These are phyloP conservation scores for Colletotrichum sp. DNA, from an alignment of 2,329 filamentous ascomycete genomes.

Conservation along the genomic window DNA sequence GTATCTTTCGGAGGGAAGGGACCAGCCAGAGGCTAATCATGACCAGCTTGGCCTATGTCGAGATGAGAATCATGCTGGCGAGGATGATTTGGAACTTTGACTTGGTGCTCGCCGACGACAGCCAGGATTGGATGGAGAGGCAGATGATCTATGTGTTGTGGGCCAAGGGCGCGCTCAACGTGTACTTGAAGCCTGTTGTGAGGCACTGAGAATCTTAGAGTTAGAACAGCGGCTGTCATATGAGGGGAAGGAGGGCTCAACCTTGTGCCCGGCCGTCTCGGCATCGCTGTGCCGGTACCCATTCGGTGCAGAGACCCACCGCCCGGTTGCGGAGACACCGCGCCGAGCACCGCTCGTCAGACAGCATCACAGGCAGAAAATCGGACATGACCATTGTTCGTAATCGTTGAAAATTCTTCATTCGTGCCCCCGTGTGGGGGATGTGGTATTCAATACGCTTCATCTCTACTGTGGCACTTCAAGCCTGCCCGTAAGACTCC, in stretches of 20 bases:
- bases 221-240: background rate
- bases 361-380: background rate
- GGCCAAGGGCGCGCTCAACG: conserved; percentile 7
- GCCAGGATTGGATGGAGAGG: conserved; percentile 37
- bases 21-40: background rate
- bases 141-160: conserved; percentile 7
- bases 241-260: background rate
- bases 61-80: conserved; percentile 53
- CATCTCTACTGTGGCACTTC: background rate
- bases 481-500: conserved; percentile 2
- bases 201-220: background rate
- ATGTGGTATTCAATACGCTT: conserved; percentile 18
- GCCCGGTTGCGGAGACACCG: background rate
- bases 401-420: background rate
- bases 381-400: background rate
- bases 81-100: conserved; percentile 53
- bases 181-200: conserved; percentile 5
- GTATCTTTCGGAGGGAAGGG: background rate
- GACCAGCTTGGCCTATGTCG: conserved; percentile 45
- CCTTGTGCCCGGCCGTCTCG: background rate
- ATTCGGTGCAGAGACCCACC: background rate
- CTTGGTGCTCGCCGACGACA: conserved; percentile 38
- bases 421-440: background rate
- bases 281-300: background rate
- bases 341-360: background rate